Percentiles rank a stretch among this genome's conserved stretches.
Evolutionary conservation across 805 yeast genomes (phyloP).

Genomic region (Candida endomychidarum): DNA sequence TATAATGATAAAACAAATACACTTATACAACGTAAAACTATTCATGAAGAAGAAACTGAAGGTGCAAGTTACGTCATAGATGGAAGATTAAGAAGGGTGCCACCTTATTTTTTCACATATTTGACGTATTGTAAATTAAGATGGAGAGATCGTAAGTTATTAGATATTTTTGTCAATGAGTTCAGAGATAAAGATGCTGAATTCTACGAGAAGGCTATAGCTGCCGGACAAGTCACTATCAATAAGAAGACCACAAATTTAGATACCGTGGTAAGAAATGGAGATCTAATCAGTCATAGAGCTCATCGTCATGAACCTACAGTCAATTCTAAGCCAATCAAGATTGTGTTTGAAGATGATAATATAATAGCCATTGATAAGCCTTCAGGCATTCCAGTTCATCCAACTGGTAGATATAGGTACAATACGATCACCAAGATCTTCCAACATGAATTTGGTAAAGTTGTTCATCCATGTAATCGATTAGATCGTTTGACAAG

Average conservation of each 20-base stretch:
- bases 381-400: slow-evolving; percentile 94
- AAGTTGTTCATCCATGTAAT: slow-evolving; percentile 74
- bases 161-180: slow-evolving; percentile 81
- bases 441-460: slow-evolving; percentile 66
- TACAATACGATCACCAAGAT: slow-evolving; percentile 75
- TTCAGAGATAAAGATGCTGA: slow-evolving; percentile 75
- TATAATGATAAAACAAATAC: slow-evolving; percentile 21
- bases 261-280: slow-evolving; percentile 71
- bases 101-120: slow-evolving; percentile 87
- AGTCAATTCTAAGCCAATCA: slow-evolving; percentile 58
- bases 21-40: slow-evolving; percentile 30
- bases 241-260: slow-evolving; percentile 63
- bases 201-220: slow-evolving; percentile 55
- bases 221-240: slow-evolving; percentile 69
- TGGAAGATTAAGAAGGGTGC: slow-evolving; percentile 66
- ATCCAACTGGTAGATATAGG: slow-evolving; percentile 87
- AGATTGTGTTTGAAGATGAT: slow-evolving; percentile 71
- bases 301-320: slow-evolving; percentile 92
- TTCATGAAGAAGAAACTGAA: slow-evolving; percentile 56
- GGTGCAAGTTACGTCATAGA: slow-evolving; percentile 57
- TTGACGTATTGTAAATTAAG: slow-evolving; percentile 87
- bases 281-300: slow-evolving; percentile 77
- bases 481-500: slow-evolving; percentile 88
- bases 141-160: slow-evolving; percentile 81
- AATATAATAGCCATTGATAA: slow-evolving; percentile 82